Percentiles rank a stretch among this genome's conserved stretches.
Evolutionary conservation across 169 alveolate species (phyloP).

Genomic region (Eimeria falciformis): DNA sequence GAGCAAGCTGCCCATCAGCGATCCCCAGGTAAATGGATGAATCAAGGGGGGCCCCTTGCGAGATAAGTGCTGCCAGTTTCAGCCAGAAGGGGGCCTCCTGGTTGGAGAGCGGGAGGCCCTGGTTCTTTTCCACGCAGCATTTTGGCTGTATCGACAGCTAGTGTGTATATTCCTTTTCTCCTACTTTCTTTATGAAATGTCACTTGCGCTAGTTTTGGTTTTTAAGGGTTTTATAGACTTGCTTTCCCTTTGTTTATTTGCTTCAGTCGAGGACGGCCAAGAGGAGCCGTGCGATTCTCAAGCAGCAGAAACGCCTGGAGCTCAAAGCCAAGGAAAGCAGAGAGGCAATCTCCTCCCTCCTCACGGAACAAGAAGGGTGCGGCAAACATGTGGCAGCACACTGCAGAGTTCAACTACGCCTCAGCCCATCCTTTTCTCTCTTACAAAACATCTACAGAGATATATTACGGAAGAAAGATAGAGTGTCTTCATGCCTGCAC

Average conservation of each 20-base stretch:
- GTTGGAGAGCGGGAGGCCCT: too few species aligned
- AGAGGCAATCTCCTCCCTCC: neutral
- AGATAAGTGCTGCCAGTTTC: neutral
- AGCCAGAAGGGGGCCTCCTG: neutral
- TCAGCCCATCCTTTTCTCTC: too few species aligned
- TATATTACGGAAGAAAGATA: too few species aligned
- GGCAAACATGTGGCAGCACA: neutral
- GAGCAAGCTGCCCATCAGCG: conserved; percentile 26
- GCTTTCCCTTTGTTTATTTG: neutral
- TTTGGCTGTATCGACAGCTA: too few species aligned
- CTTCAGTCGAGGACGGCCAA: conserved; percentile 4
- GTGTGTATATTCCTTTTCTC: too few species aligned
- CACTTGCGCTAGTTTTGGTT: too few species aligned
- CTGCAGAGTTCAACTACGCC: too few species aligned
- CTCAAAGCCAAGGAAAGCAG: neutral
- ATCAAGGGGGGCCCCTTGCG: neutral
- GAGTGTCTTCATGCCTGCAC: too few species aligned
- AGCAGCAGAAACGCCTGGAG: neutral
- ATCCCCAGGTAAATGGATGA: neutral
- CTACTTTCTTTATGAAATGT: too few species aligned
- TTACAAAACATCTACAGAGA: too few species aligned
- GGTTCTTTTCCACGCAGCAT: too few species aligned
- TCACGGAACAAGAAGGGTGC: conserved; percentile 17
- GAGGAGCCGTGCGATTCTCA: neutral
- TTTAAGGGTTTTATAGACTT: too few species aligned